A percentile compares a stretch with the other conserved stretches of the same genome.
phyloP scores from a whole-genome alignment of 2,329 filamentous ascomycete species.

The Diaporthe vexans region DNA sequence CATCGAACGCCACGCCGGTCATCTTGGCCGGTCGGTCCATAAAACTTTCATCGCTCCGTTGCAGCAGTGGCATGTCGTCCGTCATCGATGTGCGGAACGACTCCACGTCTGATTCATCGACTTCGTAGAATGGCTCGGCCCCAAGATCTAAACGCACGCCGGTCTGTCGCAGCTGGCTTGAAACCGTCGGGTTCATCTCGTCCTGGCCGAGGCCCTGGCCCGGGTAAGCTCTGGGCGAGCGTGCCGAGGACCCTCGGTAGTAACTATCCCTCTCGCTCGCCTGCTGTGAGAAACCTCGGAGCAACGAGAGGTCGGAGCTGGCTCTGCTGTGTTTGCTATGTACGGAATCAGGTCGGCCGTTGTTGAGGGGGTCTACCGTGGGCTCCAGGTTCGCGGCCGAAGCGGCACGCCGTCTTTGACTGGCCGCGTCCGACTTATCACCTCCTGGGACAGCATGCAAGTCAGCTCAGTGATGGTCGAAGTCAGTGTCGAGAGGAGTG shows the following conservation, averaged over 20 bases:
- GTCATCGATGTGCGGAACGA: conserved; percentile 70
- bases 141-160: conserved; percentile 66
- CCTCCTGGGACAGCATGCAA: conserved; percentile 20
- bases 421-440: conserved; percentile 40
- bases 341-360: conserved; percentile 68
- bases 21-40: conserved; percentile 67
- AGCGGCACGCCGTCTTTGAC: conserved; percentile 61
- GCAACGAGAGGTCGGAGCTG: conserved; percentile 77
- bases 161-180: conserved; percentile 64
- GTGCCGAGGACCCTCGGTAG: conserved; percentile 57
- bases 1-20: conserved; percentile 72
- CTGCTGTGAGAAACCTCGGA: conserved; percentile 66
- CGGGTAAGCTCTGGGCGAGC: conserved; percentile 63
- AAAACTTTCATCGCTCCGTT: conserved; percentile 74
- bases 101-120: conserved; percentile 79
- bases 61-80: conserved; percentile 76
- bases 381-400: conserved; percentile 74
- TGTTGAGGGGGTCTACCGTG: conserved; percentile 59
- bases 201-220: conserved; percentile 55
- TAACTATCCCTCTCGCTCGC: conserved; percentile 59
- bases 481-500: conserved; percentile 2
- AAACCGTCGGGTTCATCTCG: conserved; percentile 61
- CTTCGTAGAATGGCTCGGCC: conserved; percentile 72
- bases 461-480: conserved; percentile 17
- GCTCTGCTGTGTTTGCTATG: conserved; percentile 78